Base-by-base conservation (phyloP, 2,329 filamentous ascomycete species). In the Calonectria henricotiae region DNA sequence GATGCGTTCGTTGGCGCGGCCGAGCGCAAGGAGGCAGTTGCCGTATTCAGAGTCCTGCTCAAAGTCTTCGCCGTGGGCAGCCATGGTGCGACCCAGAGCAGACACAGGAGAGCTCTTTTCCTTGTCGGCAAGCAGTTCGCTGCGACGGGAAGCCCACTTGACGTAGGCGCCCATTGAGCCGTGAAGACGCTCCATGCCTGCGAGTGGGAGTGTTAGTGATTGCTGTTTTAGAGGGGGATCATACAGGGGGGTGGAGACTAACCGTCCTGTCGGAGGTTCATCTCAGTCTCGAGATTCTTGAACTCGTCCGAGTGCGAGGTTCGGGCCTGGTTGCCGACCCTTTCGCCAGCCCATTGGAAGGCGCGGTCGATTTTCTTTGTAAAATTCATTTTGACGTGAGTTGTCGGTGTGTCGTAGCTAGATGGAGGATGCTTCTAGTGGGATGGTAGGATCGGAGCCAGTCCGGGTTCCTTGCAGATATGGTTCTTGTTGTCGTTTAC, bases 311-410 rank as follows among this genome's bases (percentile, higher is more conserved):
- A 93, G 73, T 94, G 91, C 81, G 88, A 90, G 11, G 96, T 98
- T 85, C 95, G 96, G 84, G 92, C 89, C 84, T 98, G 95, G 74
- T 90, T 90, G 77, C 96, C 96, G 94, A 98, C 98, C 85, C 95
- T 94, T 86, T 98, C 96, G 76, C 94, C 94, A 43, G 95, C 94
- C 96, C 96, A 98, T 92, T 98, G 96, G 86, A 96, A 97, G 87
- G 97, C 92, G 80, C 96, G 93, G 85, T 95, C 96, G 81, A 98
- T 91, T 82, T 97, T 98, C 88, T 97, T 98, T 84, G 86, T 88
- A 78, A 90, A 85, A 77, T 87, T 84, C 88, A 89, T 90, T 39
- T 49, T 81, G 72, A 55, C 69, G 71, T 58, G 62, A 68, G 41
- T 58, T 41, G 43, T 68, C 63, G 27, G 20, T n/a, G 41, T 47